Evolutionary conservation across 2,329 filamentous ascomycete species (phyloP), one percentile per base, ranked within the genome.

Genomic region (Beauveria brongniartii): DNA sequence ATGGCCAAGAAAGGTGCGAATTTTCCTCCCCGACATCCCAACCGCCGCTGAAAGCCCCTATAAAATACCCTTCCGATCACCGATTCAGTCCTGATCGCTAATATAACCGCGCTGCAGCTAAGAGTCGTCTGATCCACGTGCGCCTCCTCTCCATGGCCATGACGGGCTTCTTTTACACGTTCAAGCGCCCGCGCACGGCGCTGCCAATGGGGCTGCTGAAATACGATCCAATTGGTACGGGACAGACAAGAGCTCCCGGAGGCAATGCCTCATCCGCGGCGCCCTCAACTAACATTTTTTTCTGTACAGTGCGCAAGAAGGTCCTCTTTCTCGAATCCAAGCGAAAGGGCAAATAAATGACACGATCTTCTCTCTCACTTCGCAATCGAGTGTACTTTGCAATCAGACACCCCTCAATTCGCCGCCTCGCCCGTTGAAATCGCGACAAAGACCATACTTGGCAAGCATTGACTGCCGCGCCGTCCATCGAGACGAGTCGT

Each of bases 61-160:
- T n/a, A 18, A 48, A 28, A 48, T 9, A 16, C 12, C 46, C n/a
- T 22, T 9, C 10, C 12, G 34, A 34, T 6, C 14, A 8, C 2
- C 24, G 7, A 30, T 14, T 37, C 4, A n/a, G n/a, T 20, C 10
- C 41, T 14, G 5, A 28, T 57, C 34, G 24, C 55, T 58, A 58
- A 58, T 47, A n/a, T 20, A 10, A 41, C 28, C 34, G 34, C 54
- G 20, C 34, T 44, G n/a, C 73, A 95, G 91, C 82, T 64, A 97
- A 97, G 82, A 90, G 92, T 72, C 91, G 95, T 74, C 88, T 93
- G 67, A 61, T 99, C 73, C 85, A 90, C 72, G 93, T 97, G 74
- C 92, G 94, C 73, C 88, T 99, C 67, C 81, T 99, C 74, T 96
- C 92, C 65, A 99, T 99, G 94, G 94, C 94, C 73, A 88, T 96